phyloP scores from a whole-genome alignment of 345 rosid species.

The Hirschfeldia incana region DNA sequence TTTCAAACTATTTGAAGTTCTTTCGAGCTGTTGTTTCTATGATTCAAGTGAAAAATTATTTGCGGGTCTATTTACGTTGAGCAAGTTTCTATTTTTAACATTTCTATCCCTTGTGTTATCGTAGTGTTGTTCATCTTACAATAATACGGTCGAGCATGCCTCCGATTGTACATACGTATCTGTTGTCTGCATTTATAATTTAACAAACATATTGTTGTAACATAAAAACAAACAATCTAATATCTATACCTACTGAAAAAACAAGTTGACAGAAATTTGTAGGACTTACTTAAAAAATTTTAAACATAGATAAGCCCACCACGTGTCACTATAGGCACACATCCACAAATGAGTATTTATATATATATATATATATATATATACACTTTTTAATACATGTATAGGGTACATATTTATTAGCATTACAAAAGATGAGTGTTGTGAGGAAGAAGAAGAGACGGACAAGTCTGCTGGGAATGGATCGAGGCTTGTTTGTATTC shows the following conservation, averaged over 20 bases:
- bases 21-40: too few species aligned
- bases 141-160: too few species aligned
- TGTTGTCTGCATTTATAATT: neutral
- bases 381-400: neutral
- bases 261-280: neutral
- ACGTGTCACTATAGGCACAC: conserved; percentile 1
- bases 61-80: too few species aligned
- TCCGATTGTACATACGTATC: too few species aligned
- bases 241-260: neutral
- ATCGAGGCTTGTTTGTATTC: conserved; percentile 36
- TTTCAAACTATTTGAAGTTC: too few species aligned
- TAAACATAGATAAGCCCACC: neutral
- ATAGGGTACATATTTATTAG: neutral
- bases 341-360: neutral
- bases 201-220: neutral
- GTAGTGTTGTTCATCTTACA: too few species aligned
- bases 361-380: neutral
- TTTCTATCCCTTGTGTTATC: too few species aligned
- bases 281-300: neutral
- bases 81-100: too few species aligned
- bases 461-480: conserved; percentile 26
- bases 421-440: conserved; percentile 9
- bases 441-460: conserved; percentile 25
- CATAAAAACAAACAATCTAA: too few species aligned
- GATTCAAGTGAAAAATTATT: too few species aligned